Evolutionary conservation across 495 filamentous ascomycete species (phyloP).

Genomic region (Paragyromitra xinjiangensis): DNA sequence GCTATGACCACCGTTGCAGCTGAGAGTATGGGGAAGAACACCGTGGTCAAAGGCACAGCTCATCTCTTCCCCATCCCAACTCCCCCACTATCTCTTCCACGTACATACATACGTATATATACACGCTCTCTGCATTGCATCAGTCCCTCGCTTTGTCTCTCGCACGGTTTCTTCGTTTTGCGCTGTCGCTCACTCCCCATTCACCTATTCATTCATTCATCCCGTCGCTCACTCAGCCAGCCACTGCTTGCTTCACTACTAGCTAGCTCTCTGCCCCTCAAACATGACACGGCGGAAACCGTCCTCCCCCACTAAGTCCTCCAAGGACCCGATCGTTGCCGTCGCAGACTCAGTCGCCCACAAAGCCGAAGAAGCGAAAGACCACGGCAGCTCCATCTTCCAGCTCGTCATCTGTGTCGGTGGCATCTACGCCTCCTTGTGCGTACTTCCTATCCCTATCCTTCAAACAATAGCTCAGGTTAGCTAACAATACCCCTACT

Average conservation of each 20-base stretch:
- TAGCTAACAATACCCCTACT: constrained; percentile 10
- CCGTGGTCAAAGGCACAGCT: constrained; percentile 27
- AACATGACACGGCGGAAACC: constrained; percentile 26
- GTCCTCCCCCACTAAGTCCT: not conserved
- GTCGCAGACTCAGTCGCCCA: constrained; percentile 54
- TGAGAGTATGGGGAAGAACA: constrained; percentile 22
- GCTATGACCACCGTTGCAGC: constrained; percentile 27
- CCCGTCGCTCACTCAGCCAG: not conserved
- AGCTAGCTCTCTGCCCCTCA: not conserved
- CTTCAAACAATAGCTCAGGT: no score
- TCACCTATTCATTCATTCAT: not conserved
- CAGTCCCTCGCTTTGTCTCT: not conserved
- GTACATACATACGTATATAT: not conserved
- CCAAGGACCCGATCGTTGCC: constrained; percentile 52
- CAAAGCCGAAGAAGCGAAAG: constrained; percentile 52
- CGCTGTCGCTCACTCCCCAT: not conserved
- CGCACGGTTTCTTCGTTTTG: not conserved
- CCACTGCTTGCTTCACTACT: not conserved
- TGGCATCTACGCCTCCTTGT: constrained; percentile 97
- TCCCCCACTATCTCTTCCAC: constrained; percentile 10
- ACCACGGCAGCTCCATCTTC: constrained; percentile 61
- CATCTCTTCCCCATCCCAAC: not conserved
- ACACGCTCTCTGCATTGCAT: constrained; percentile 24
- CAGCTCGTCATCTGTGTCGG: constrained; percentile 86
- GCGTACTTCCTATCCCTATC: constrained; percentile 58